A percentile compares a stretch with the other conserved stretches of the same genome.
phyloP scores from a whole-genome alignment of 176 grass and related monocot genomes.

The Eleusine coracana region DNA sequence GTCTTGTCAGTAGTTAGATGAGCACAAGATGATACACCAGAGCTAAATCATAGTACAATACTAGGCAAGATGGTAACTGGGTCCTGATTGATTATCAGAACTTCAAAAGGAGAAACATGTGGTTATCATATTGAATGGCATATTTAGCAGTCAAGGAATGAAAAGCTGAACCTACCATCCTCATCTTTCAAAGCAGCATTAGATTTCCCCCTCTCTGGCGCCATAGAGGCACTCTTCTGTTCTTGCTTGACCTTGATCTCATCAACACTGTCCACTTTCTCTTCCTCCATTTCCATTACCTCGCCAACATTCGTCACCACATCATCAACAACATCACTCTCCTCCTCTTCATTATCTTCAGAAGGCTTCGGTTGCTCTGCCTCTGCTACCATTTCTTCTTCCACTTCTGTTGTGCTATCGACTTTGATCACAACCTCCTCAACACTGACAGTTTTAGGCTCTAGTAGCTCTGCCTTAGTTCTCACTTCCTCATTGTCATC shows the following conservation, averaged over 20 bases:
- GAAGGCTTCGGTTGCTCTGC: conserved; percentile 31
- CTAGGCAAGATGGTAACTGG: not conserved
- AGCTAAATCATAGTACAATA: not conserved
- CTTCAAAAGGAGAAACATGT: conserved; percentile 1
- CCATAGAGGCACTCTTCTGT: conserved; percentile 15
- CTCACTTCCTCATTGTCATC: conserved; percentile 31
- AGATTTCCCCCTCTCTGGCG: conserved; percentile 23
- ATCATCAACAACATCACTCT: conserved; percentile 7
- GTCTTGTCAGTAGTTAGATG: not conserved
- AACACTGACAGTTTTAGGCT: not conserved
- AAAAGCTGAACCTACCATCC: conserved; percentile 35
- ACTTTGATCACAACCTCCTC: not conserved
- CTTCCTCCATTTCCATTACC: not conserved
- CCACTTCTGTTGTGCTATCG: not conserved
- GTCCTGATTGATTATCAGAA: not conserved
- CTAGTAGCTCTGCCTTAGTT: conserved; percentile 4
- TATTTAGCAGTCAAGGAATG: conserved; percentile 19
- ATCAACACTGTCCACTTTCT: not conserved
- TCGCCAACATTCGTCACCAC: not conserved
- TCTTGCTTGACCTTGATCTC: conserved; percentile 18
- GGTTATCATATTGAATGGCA: not conserved
- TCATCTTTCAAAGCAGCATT: conserved; percentile 16
- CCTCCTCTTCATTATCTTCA: conserved; percentile 26
- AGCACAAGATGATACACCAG: not conserved
- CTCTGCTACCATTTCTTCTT: not conserved